Conservation (phyloP, 2,329 filamentous ascomycete genomes). For the Nothopassalora personata region DNA sequence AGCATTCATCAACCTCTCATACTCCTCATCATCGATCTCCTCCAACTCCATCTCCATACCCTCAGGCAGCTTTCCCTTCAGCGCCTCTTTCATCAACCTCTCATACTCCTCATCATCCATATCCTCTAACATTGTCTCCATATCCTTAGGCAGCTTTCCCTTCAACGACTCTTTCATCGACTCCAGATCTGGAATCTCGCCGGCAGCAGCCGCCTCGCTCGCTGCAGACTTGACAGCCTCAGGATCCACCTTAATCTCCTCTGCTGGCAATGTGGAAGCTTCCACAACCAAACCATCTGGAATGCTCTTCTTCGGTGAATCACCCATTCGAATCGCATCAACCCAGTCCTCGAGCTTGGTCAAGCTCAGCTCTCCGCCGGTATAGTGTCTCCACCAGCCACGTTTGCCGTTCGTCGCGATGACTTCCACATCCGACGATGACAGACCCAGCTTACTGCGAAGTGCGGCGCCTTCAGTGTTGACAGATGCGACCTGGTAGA, state of each 20-base stretch:
- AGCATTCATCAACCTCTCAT: slow-evolving; percentile 30
- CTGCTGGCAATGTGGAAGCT: slow-evolving; percentile 23
- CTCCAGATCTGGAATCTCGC: slow-evolving; percentile 10
- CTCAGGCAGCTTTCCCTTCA: slow-evolving; percentile 28
- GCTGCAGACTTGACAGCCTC: slow-evolving; percentile 14
- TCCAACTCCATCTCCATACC: slow-evolving; percentile 32
- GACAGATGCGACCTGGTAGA: slow-evolving; percentile 65
- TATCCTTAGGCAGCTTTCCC: slow-evolving; percentile 27
- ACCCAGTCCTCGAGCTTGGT: slow-evolving; percentile 76
- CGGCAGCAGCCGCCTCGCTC: slow-evolving; percentile 10
- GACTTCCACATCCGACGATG: slow-evolving; percentile 57
- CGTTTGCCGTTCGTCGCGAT: slow-evolving; percentile 81
- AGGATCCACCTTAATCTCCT: slow-evolving; percentile 19
- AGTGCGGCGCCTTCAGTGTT: slow-evolving; percentile 55
- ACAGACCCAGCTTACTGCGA: slow-evolving; percentile 58
- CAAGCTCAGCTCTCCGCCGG: slow-evolving; percentile 48
- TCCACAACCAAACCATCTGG: slow-evolving; percentile 44
- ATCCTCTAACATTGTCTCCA: slow-evolving; percentile 33
- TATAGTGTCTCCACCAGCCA: slow-evolving; percentile 76
- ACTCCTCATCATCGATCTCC: slow-evolving; percentile 32
- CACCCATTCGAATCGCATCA: slow-evolving; percentile 83
- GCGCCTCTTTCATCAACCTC: slow-evolving; percentile 18
- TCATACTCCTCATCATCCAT: slow-evolving; percentile 32
- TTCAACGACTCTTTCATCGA: slow-evolving; percentile 23
- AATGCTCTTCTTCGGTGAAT: slow-evolving; percentile 70